phyloP scores from a whole-genome alignment of 208 protist species.

The Trypanosoma melophagium region DNA sequence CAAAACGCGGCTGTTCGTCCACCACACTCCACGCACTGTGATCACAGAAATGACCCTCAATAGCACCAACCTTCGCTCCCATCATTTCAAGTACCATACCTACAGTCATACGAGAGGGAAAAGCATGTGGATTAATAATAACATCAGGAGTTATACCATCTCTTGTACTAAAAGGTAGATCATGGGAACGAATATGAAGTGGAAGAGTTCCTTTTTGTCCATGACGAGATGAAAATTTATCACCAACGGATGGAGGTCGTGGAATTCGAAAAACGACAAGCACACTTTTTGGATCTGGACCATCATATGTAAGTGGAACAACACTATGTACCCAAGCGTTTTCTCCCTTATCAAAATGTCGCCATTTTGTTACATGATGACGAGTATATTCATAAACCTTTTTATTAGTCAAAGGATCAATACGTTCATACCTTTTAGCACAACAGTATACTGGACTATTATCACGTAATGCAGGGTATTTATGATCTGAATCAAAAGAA shows the following conservation, averaged over 20 bases:
- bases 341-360: conserved; percentile 91
- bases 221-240: conserved; percentile 99
- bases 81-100: conserved; percentile 99
- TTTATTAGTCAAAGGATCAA: conserved; percentile 75
- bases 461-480: conserved; percentile 64
- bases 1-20: conserved; percentile 57
- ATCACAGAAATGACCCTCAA: conserved; percentile 96
- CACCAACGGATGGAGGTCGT: conserved; percentile 97
- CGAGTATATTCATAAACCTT: conserved; percentile 81
- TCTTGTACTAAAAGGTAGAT: conserved; percentile 95
- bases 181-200: conserved; percentile 90
- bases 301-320: conserved; percentile 81
- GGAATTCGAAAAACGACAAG: conserved; percentile 90
- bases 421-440: conserved; percentile 68
- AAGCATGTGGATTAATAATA: conserved; percentile 99
- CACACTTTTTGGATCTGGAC: conserved; percentile 76
- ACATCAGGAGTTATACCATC: conserved; percentile 98
- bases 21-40: conserved; percentile 92
- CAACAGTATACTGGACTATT: conserved; percentile 83
- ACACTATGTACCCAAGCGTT: conserved; percentile 89
- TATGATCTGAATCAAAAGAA: conserved; percentile 79
- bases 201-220: conserved; percentile 99
- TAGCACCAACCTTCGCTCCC: conserved; percentile 94
- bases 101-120: conserved; percentile 99
- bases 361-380: conserved; percentile 83